Evolutionary conservation across 2,329 filamentous ascomycete genomes (phyloP).

Genomic region (Fusarium anguioides): DNA sequence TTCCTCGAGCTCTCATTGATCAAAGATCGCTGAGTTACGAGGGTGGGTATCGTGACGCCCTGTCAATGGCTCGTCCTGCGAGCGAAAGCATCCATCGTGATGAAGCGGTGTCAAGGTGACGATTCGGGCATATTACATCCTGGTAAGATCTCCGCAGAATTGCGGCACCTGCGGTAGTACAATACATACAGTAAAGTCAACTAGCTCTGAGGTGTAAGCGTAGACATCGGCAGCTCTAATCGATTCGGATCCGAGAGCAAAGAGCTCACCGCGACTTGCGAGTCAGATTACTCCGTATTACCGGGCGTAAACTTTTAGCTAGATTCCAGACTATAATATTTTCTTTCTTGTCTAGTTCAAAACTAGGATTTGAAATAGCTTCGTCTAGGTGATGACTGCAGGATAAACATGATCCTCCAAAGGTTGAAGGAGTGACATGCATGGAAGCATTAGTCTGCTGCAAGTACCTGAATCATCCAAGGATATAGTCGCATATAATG

Average conservation of each 20-base stretch:
- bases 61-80: constrained; percentile 4
- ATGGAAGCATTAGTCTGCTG: not conserved
- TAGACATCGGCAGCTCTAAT: constrained; percentile 1
- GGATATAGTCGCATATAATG: not conserved
- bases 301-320: not conserved
- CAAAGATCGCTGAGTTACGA: constrained; percentile 14
- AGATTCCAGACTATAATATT: not conserved
- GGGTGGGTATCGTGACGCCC: constrained; percentile 19
- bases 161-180: not conserved
- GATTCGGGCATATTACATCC: not conserved
- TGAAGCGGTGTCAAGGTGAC: constrained; percentile 4
- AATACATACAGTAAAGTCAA: too few relatives aligned
- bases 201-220: not conserved
- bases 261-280: not conserved
- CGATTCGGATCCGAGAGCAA: constrained; percentile 15
- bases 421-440: constrained; percentile 24
- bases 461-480: constrained; percentile 18
- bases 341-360: not conserved
- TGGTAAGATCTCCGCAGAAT: constrained; percentile 19
- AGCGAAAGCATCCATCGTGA: not conserved
- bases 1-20: constrained; percentile 5
- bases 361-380: not conserved
- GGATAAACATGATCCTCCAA: not conserved
- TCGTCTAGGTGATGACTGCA: constrained; percentile 31
- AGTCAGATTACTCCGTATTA: not conserved